Percentiles rank a stretch among this genome's conserved stretches.
phyloP scores from a whole-genome alignment of 2,329 filamentous ascomycete genomes.

The Drechmeria coniospora region DNA sequence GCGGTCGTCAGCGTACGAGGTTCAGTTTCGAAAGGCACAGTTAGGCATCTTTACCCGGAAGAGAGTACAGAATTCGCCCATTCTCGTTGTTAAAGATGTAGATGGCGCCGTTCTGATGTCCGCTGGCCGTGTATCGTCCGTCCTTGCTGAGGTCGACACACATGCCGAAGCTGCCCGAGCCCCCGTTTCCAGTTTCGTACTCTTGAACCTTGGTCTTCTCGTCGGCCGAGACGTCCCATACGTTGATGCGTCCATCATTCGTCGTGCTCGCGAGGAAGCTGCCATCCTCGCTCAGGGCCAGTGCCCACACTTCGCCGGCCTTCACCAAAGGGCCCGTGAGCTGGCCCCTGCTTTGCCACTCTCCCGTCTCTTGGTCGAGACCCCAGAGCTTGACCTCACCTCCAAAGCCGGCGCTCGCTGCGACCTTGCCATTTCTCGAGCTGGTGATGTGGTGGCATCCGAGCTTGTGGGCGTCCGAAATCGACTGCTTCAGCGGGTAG shows the following conservation, averaged over 20 bases:
- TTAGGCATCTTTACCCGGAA: conserved; percentile 44
- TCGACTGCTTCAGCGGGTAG: conserved; percentile 65
- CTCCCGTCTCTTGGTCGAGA: conserved; percentile 37
- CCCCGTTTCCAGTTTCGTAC: conserved; percentile 60
- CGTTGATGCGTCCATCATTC: conserved; percentile 73
- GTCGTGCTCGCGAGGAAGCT: conserved; percentile 75
- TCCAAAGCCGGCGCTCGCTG: conserved; percentile 76
- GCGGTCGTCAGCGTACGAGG: not conserved
- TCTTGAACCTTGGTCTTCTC: conserved; percentile 52
- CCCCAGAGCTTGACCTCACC: conserved; percentile 80
- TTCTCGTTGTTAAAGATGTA: conserved; percentile 94
- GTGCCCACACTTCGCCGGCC: conserved; percentile 68
- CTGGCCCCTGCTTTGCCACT: conserved; percentile 30
- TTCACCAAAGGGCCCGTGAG: conserved; percentile 31
- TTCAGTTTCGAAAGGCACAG: conserved; percentile 1
- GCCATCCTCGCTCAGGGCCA: conserved; percentile 73
- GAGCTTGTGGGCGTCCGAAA: conserved; percentile 67
- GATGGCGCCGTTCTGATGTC: conserved; percentile 80
- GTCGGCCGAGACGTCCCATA: conserved; percentile 57
- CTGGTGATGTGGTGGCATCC: conserved; percentile 83
- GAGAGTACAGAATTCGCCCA: conserved; percentile 68
- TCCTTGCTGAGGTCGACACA: conserved; percentile 69
- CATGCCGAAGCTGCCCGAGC: conserved; percentile 77
- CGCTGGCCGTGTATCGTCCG: conserved; percentile 75
- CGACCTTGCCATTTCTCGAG: conserved; percentile 50